Percentiles rank a stretch among this genome's conserved stretches.
phyloP scores from a whole-genome alignment of 2,329 filamentous ascomycete genomes.

The Calonectria leucothoes region DNA sequence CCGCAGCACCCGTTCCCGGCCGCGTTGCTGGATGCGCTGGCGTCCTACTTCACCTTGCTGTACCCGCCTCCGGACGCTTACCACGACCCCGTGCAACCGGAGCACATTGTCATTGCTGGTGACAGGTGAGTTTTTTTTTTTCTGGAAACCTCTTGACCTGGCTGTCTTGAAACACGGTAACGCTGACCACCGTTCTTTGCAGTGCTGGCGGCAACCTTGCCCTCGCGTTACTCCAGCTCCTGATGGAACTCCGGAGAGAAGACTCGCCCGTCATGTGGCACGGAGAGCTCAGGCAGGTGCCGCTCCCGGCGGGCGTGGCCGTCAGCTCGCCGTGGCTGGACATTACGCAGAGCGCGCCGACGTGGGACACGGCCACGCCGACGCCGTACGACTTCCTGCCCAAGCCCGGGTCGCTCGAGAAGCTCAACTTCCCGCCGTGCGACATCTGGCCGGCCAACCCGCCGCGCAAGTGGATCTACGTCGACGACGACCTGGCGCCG shows the following conservation, averaged over 20 bases:
- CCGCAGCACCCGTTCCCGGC: slow-evolving; percentile 82
- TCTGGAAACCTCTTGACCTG: not conserved
- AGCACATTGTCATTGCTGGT: slow-evolving; percentile 77
- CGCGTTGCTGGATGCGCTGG: slow-evolving; percentile 77
- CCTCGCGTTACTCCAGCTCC: slow-evolving; percentile 73
- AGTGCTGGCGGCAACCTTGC: slow-evolving; percentile 80
- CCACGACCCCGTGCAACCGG: slow-evolving; percentile 73
- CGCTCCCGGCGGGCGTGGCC: slow-evolving; percentile 74
- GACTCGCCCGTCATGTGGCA: slow-evolving; percentile 67
- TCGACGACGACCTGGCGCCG: slow-evolving; percentile 62
- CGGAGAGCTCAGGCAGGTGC: slow-evolving; percentile 66
- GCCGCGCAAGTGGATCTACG: slow-evolving; percentile 65
- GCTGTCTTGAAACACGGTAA: not conserved
- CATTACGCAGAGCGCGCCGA: slow-evolving; percentile 65
- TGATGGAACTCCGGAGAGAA: slow-evolving; percentile 70
- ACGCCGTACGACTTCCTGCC: slow-evolving; percentile 57
- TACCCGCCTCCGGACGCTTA: slow-evolving; percentile 76
- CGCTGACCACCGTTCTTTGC: slow-evolving; percentile 26
- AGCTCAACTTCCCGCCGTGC: slow-evolving; percentile 55
- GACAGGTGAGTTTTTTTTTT: slow-evolving; percentile 63
- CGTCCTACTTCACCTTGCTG: slow-evolving; percentile 78
- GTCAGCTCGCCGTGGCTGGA: slow-evolving; percentile 79
- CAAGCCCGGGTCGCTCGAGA: slow-evolving; percentile 55
- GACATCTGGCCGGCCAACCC: slow-evolving; percentile 67
- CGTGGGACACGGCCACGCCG: slow-evolving; percentile 42